Evolutionary conservation across 352 stramenopile genomes (phyloP), one percentile per base, ranked within the genome.

Genomic region (Globisporangium megalacanthum): DNA sequence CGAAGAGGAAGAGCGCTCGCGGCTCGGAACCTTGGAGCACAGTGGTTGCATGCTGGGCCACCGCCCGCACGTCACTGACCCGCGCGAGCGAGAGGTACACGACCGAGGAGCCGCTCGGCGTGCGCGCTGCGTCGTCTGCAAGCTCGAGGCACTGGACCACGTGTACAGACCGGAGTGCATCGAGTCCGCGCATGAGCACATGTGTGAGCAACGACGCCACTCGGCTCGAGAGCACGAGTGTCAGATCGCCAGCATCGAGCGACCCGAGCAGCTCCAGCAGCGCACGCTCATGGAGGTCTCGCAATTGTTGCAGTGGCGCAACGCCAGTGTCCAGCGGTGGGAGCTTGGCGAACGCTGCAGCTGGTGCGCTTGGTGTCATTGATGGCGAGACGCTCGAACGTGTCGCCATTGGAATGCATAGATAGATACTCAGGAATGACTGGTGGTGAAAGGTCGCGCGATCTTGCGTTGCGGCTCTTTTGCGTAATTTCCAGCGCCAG

Each of bases 121-220:
- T 15, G 15, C 54, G 71, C 39, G 63, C 60, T 22, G 73, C 42
- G 33, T 87, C 77, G 41, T 84, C 75, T 10, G 63, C 54, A 49
- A 88, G 75, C 60, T 83, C 79, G 22, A 86, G 54, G 65, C 77
- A 88, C 58, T 86, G 75, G 20, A 69, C 61, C 13, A 83, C 65
- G 48, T 68, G 56, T 50, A 63, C 52, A 17, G 44, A 56, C 53
- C 73, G 71, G 37, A 79, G 64, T 4, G 82, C 52, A 2, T 67
- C 58, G 3, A 80, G 60, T 11, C 77, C 79, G 39, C 72, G 55
- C 14, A 25, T 65, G 35, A 87, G 79, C 44, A 89, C 69, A 52
- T 89, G 76, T 29, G 77, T 79, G 36, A 89, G 65, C 49, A 89
- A 64, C 55, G 73, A 69, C 29, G 73, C 74, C 25, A 89, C 49